Percentiles rank a stretch among this genome's conserved stretches.
Evolutionary conservation across 495 filamentous ascomycete species (phyloP).

Genomic region (Aspergillus carlsbadensis): DNA sequence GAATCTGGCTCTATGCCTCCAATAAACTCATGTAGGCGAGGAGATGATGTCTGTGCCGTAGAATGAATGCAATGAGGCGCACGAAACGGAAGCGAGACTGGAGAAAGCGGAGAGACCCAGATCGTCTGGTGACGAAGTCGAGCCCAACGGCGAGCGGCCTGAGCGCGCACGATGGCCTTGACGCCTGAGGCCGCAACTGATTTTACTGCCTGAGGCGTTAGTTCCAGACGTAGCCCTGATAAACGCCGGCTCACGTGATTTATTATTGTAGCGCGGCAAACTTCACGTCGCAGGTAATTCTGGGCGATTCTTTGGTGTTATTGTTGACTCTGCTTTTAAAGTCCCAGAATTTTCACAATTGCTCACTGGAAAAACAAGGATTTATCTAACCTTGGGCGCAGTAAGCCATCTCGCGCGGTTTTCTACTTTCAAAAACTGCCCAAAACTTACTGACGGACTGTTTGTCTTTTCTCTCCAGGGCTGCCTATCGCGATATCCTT

Average conservation of each 20-base stretch:
- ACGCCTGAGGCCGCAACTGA: constrained; percentile 28
- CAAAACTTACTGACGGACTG: constrained; percentile 10
- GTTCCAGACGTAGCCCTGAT: constrained; percentile 17
- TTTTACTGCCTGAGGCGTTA: constrained; percentile 15
- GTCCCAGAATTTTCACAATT: constrained; percentile 5
- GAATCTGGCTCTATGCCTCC: constrained; percentile 21
- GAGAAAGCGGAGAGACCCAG: constrained; percentile 19
- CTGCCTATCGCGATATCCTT: constrained; percentile 23
- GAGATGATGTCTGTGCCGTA: neutral
- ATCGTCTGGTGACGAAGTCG: constrained; percentile 36
- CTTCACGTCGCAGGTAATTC: neutral
- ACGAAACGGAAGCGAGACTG: constrained; percentile 14
- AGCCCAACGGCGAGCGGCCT: constrained; percentile 20
- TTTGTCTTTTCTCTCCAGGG: constrained; percentile 19
- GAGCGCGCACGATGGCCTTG: neutral
- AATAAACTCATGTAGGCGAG: constrained; percentile 21
- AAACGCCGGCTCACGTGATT: constrained; percentile 19
- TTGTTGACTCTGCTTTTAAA: constrained; percentile 8
- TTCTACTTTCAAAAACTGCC: neutral
- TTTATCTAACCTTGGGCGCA: constrained; percentile 20
- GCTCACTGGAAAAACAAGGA: neutral
- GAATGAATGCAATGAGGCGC: constrained; percentile 10
- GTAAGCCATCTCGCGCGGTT: constrained; percentile 11
- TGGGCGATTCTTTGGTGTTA: constrained; percentile 1
- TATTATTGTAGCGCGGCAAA: constrained; percentile 6